Conservation (phyloP, 2,329 filamentous ascomycete species). For the Alternaria alternata region DNA sequence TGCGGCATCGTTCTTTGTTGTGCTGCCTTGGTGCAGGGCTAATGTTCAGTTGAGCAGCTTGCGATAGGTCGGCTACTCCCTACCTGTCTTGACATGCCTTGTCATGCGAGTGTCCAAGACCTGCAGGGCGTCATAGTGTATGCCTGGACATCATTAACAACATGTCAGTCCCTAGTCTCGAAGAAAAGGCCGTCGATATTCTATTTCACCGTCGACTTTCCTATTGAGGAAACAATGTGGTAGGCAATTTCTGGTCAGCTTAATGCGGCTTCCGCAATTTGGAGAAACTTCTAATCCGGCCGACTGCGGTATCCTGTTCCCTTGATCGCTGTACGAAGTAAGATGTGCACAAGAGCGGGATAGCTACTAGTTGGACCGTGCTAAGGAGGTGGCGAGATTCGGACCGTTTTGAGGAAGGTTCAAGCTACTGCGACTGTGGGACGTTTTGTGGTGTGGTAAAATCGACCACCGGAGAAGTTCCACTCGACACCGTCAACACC, state of each 20-base stretch:
- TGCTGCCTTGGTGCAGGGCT: neutral
- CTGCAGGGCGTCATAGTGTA: neutral
- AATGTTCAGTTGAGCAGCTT: neutral
- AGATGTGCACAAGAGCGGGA: conserved; percentile 2
- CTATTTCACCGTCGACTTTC: conserved; percentile 1
- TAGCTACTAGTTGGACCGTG: conserved; percentile 7
- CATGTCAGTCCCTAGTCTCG: neutral
- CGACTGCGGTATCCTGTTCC: conserved; percentile 1
- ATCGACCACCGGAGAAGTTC: neutral
- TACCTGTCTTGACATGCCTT: neutral
- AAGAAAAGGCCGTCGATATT: neutral
- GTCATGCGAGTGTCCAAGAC: neutral
- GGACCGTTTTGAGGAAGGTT: conserved; percentile 17
- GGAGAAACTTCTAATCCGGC: neutral
- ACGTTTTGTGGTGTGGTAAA: neutral
- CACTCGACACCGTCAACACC: neutral
- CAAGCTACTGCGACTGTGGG: conserved; percentile 5
- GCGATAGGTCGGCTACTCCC: neutral
- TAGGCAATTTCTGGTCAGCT: neutral
- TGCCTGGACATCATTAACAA: neutral
- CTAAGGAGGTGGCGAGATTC: conserved; percentile 1
- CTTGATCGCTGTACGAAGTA: conserved; percentile 3
- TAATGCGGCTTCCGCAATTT: neutral
- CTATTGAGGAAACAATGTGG: neutral
- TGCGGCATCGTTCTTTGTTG: conserved; percentile 3